phyloP scores from a whole-genome alignment of 163 green algal genomes.

The Smithsoniella earleae region DNA sequence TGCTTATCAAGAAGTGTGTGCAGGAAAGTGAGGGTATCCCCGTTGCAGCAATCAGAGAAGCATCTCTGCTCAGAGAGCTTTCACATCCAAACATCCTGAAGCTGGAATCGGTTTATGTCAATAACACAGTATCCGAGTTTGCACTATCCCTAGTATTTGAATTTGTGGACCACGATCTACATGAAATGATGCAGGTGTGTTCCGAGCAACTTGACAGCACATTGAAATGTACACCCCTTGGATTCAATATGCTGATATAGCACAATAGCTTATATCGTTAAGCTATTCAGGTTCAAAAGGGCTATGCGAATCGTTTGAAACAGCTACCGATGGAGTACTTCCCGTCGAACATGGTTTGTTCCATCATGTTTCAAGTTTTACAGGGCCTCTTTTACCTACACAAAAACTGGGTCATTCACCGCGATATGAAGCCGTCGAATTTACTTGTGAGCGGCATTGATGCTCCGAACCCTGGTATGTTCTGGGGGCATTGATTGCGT shows the following conservation, averaged over 20 bases:
- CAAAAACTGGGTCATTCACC: constrained; percentile 62
- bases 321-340: constrained; percentile 26
- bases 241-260: too few relatives aligned
- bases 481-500: background rate
- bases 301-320: background rate
- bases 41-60: constrained; percentile 69
- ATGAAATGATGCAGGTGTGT: constrained; percentile 63
- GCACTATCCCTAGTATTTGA: constrained; percentile 71
- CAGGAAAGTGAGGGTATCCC: constrained; percentile 54
- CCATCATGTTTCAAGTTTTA: constrained; percentile 69
- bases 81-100: constrained; percentile 74
- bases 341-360: constrained; percentile 25
- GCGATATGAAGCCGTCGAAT: constrained; percentile 46
- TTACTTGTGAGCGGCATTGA: constrained; percentile 9
- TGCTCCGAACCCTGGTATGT: constrained; percentile 11
- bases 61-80: constrained; percentile 75
- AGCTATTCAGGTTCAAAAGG: constrained; percentile 14
- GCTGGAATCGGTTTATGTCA: constrained; percentile 30
- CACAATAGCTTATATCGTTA: too few relatives aligned
- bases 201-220: too few relatives aligned
- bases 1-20: background rate
- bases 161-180: constrained; percentile 80
- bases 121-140: constrained; percentile 39
- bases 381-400: constrained; percentile 66
- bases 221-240: too few relatives aligned